Evolutionary conservation across 345 rosid species (phyloP), one percentile per base, ranked within the genome.

Genomic region (Syzygium jambos): DNA sequence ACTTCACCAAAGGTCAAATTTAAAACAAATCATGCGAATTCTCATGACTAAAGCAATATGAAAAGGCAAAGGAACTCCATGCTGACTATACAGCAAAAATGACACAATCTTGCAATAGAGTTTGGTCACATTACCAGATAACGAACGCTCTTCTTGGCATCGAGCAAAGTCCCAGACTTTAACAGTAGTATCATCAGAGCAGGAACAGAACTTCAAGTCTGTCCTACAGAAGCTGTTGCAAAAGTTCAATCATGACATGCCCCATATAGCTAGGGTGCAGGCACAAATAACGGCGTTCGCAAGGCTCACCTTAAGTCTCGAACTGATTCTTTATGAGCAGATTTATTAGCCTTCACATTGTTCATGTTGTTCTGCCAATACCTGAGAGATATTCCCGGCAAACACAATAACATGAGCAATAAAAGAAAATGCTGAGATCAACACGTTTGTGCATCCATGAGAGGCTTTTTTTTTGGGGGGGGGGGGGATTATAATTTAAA

Each of bases 321-420:
- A 73, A 98, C 93, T 59, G 99, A 98, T 92, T 98, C 99, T 89
- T 95, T 98, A 92, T 96, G 99, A 85, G 99, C 99, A 89, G 98
- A 91, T 92, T 94, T 98, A 91, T 96, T 96, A 87, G 93, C 97
- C 93, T 98, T 98, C 49, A 98, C 99, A 90, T 96, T 96, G 88
- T 98, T 98, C 99, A 98, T 98, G 88, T 95, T 96, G 91, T 93
- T 96, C 91, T 96, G 99, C 99, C 99, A 98, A 87, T 96, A 98
- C 96, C 99, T 98, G 90, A 87, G 87, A 52, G 25, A 59, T 22
- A 65, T 61, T 52, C 27, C 34, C 17, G 2, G 16, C 30, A 51
- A 87, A 22, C 43, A 38, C 46, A 84, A 38, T 30, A n/a, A 38
- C 52, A 52, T 65, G 11, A 65, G 55, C 73, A 61, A 61, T 73